Evolutionary conservation across 148 eudicot genomes (phyloP).

Genomic region (Amaranthus hypochondriacus): DNA sequence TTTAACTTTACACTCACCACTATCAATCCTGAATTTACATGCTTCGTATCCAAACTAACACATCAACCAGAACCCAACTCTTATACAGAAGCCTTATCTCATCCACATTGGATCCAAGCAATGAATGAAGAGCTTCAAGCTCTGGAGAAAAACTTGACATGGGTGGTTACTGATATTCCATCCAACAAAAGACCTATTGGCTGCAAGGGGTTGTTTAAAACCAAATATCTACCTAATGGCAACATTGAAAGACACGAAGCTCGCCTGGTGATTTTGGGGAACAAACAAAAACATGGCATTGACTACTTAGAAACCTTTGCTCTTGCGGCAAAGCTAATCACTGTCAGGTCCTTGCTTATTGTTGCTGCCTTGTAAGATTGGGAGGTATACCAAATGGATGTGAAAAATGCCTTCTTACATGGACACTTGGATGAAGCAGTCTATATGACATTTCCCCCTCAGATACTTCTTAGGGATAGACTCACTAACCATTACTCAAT

Average conservation of each 20-base stretch:
- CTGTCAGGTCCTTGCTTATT: neutral
- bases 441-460: neutral
- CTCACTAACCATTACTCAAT: neutral
- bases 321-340: neutral
- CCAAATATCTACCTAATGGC: neutral
- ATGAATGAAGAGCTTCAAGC: neutral
- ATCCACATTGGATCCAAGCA: neutral
- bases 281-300: neutral
- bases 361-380: neutral
- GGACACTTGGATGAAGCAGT: neutral
- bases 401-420: no score
- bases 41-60: no score
- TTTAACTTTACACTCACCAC: no score
- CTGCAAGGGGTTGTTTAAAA: neutral
- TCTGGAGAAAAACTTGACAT: neutral
- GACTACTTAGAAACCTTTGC: constrained; percentile 1
- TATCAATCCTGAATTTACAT: no score
- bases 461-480: neutral
- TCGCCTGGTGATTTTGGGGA: neutral
- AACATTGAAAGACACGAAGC: neutral
- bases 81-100: neutral
- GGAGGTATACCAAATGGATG: neutral
- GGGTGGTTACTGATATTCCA: neutral
- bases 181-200: neutral
- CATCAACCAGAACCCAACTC: neutral